Conservation (phyloP, 345 rosid species). For the Hibiscus tridactylites region DNA sequence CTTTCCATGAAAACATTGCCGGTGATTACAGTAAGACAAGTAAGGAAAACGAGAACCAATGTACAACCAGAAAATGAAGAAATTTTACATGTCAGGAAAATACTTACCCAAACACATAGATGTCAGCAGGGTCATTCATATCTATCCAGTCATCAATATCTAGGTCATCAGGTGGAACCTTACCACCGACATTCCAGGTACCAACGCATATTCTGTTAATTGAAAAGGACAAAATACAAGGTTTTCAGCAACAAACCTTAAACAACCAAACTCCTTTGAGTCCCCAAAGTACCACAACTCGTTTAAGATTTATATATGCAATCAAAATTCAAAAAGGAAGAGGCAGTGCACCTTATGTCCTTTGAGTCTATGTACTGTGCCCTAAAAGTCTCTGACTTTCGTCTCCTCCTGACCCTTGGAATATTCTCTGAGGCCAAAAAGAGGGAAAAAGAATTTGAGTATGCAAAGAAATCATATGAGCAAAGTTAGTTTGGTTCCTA, state of each 20-base stretch:
- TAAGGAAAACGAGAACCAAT: not conserved
- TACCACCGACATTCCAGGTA: slow-evolving; percentile 79
- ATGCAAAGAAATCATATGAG: not conserved
- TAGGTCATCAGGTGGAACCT: slow-evolving; percentile 74
- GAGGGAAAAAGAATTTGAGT: not conserved
- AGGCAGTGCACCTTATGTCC: slow-evolving; percentile 52
- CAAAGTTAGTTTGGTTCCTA: too few relatives aligned
- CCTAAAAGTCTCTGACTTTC: slow-evolving; percentile 79
- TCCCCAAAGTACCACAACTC: not conserved
- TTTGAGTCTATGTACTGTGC: slow-evolving; percentile 69
- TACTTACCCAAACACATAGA: slow-evolving; percentile 17
- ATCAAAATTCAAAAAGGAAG: not conserved
- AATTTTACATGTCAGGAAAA: not conserved
- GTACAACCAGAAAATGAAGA: not conserved
- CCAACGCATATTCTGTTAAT: slow-evolving; percentile 24
- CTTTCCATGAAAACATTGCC: not conserved
- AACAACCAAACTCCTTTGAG: not conserved
- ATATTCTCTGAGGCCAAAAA: slow-evolving; percentile 31
- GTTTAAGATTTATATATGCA: not conserved
- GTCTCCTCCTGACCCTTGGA: slow-evolving; percentile 39
- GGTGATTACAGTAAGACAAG: not conserved
- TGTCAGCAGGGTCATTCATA: slow-evolving; percentile 68
- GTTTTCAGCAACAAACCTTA: not conserved
- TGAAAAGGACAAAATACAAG: not conserved
- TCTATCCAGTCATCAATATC: slow-evolving; percentile 85